Evolutionary conservation across 2,329 filamentous ascomycete species (phyloP), one percentile per base, ranked within the genome.

Genomic region (Raffaelea albimanens): DNA sequence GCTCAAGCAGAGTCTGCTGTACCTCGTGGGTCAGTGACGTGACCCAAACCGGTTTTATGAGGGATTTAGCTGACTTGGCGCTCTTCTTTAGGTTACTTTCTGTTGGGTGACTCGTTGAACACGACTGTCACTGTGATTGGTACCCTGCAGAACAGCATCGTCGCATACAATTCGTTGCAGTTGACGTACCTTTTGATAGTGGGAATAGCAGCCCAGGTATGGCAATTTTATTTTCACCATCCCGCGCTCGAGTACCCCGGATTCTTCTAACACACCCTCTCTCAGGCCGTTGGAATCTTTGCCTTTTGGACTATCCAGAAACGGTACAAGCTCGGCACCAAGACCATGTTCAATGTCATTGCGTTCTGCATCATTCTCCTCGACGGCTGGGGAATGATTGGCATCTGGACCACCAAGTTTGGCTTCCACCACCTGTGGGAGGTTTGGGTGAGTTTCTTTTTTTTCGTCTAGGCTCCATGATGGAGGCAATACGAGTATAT

Each of bases 71-170:
- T n/a, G n/a, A n/a, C n/a, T n/a, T n/a, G n/a, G n/a, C n/a, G n/a
- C 14, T 19, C 18, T 38, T 38, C 14, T 38, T 38, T 38, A 20
- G 53, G 53, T 1, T 57, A 53, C 43, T 57, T 57, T 31, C 43
- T 57, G 47, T 50, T 57, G 1, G 50, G 54, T 10, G 55, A 57
- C 43, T 55, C 49, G 8, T 52, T 52, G 40, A 53, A 53, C 14
- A 57, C 55, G 4, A 53, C 53, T 40, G 52, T 51, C 33, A 45
- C 51, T 13, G 50, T 57, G 11, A 56, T 54, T 5, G 48, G 50
- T 3, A 54, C 54, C 22, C 42, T 55, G 4, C 55, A 57, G 23
- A 57, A 57, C 34, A 52, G 55, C 31, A 50, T 57, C 22, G 53
- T 57, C 23, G 40, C 55, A 33, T 57, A 55, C 46, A 51, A 46